Evolutionary conservation across 345 rosid genomes (phyloP).

Genomic region (Capsella bursapastoris): DNA sequence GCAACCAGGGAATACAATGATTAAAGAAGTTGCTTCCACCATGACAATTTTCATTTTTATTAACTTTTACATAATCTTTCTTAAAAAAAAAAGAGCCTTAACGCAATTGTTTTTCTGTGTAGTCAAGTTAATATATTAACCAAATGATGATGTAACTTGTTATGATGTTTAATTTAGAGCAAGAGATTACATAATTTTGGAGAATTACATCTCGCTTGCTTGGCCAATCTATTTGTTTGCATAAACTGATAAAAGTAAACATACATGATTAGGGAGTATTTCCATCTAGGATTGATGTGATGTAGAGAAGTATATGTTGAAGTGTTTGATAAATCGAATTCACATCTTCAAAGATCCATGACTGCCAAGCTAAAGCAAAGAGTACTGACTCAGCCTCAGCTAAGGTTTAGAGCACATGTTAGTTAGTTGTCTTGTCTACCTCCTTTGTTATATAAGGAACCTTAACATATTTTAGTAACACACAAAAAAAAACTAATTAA

Average conservation of each 20-base stretch:
- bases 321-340: too few species aligned
- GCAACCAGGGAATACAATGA: background rate
- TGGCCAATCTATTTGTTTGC: background rate
- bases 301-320: background rate
- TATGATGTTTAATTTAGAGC: too few species aligned
- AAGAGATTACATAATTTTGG: background rate
- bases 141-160: too few species aligned
- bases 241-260: too few species aligned
- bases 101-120: background rate
- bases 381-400: background rate
- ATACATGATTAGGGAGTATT: background rate
- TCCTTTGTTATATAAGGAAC: background rate
- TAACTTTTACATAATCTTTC: too few species aligned
- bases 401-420: background rate
- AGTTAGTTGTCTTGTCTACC: background rate
- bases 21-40: background rate
- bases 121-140: background rate
- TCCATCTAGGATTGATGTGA: background rate
- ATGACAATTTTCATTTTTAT: too few species aligned
- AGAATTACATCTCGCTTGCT: background rate
- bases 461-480: too few species aligned
- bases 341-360: background rate
- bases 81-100: too few species aligned
- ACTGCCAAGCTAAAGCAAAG: background rate
- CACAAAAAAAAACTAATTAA: too few species aligned